Evolutionary conservation across 179 eudicot genomes (phyloP), one percentile per base, ranked within the genome.

Genomic region (Pouteria campechiana): DNA sequence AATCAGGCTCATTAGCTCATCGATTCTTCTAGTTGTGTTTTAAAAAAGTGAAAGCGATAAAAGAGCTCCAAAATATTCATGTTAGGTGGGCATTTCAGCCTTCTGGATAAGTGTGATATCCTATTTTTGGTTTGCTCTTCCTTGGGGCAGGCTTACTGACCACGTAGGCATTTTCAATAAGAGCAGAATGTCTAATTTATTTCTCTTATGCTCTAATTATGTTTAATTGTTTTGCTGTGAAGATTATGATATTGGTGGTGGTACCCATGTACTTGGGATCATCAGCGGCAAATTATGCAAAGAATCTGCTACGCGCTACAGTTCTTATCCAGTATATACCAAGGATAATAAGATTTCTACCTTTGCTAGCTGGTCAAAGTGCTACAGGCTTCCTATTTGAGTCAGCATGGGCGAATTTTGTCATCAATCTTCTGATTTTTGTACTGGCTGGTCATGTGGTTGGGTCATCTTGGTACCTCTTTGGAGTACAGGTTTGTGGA

Each of bases 401-500:
- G 64, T 78, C 96, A 3, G 85, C 79, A 36, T 78, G 85, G 88
- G 82, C 74, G 13, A 82, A 81, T 64, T 81, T 86, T 50, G 59
- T 86, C 25, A 71, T 86, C 22, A 86, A 86, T 69, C 79, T 86
- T 53, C 84, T 86, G 46, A 79, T 76, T 2, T 86, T 70, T 60
- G 54, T 86, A 32, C 59, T 86, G 50, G 52, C 79, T 41, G 81
- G 96, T 36, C 93, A 86, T 56, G 73, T 78, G 34, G 85, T 86
- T 17, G 96, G 96, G 33, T 76, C 96, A 37, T 69, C 71, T 55
- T 86, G 96, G 96, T 86, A 86, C 64, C 84, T 78, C 42, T 69
- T 86, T 12, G 93, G 88, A 18, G 55, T 86, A 46, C 88, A 78
- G 85, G 93, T 84, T 41, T 29, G 65, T 54, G 40, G 34, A 51